Percentiles rank a stretch among this genome's conserved stretches.
Conservation (phyloP, 2,329 filamentous ascomycete species). For the Colletotrichum sidae region DNA sequence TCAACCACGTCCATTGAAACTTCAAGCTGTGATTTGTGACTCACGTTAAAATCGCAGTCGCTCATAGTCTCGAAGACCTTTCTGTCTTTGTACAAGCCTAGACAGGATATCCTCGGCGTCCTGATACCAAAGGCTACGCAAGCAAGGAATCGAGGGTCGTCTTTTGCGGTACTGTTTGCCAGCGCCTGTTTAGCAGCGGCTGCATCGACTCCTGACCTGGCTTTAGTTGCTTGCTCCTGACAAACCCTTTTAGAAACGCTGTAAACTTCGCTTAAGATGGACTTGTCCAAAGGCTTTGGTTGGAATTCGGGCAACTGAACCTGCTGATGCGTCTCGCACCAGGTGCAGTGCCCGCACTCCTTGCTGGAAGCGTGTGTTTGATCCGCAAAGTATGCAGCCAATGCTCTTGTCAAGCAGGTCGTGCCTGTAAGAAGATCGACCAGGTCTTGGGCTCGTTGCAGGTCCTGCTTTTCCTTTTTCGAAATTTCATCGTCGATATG, state of each 20-base stretch:
- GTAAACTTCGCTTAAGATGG: slow-evolving; percentile 57
- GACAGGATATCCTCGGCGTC: slow-evolving; percentile 63
- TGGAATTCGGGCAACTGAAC: slow-evolving; percentile 53
- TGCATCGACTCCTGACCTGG: background rate
- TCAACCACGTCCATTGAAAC: no score
- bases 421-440: slow-evolving; percentile 63
- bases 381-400: slow-evolving; percentile 71
- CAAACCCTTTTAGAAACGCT: slow-evolving; percentile 44
- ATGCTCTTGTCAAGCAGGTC: slow-evolving; percentile 61
- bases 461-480: slow-evolving; percentile 63
- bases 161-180: slow-evolving; percentile 50
- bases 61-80: slow-evolving; percentile 28
- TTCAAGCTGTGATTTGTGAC: slow-evolving; percentile 1
- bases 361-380: slow-evolving; percentile 53
- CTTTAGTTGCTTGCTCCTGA: slow-evolving; percentile 7
- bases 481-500: slow-evolving; percentile 63
- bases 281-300: slow-evolving; percentile 51
- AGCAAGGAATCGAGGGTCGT: slow-evolving; percentile 70
- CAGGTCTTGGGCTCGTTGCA: slow-evolving; percentile 62
- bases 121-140: slow-evolving; percentile 71
- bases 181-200: slow-evolving; percentile 7
- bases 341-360: slow-evolving; percentile 68
- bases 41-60: slow-evolving; percentile 26
- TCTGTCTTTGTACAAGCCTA: slow-evolving; percentile 57
- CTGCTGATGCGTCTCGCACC: slow-evolving; percentile 52